Evolutionary conservation across 257 asterid species (phyloP), one percentile per base, ranked within the genome.

Genomic region (Solanum habrochaites): DNA sequence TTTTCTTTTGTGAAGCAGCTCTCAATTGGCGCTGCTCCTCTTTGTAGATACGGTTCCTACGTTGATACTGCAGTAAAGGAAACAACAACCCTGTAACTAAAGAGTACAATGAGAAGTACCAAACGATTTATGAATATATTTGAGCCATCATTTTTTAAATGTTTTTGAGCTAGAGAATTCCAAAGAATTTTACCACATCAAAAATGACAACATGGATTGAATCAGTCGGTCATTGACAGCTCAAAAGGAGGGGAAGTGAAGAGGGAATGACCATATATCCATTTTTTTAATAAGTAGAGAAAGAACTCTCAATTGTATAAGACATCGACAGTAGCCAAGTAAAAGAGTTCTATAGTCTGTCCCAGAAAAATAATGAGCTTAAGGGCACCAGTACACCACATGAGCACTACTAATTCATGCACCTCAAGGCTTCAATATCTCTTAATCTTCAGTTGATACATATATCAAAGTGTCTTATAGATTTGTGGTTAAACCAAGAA

Each of bases 11-110:
- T 23, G 92, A 87, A 90, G 98, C 94, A 87, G 96, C 98, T 93
- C 99, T 92, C 66, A 94, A 87, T 78, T 97, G 99, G 40, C 99
- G 98, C 88, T 97, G 99, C 93, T 97, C 99, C 94, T 97, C 99
- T 91, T 97, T 97, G 95, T 95, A 97, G 69, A 97, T 88, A 88
- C 98, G 92, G 91, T 97, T 97, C 92, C 99, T 92, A 71, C 99
- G 93, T 90, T 94, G 98, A 89, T 90, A 97, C 99, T 95, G 95
- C 89, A 88, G 64, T 82, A 86, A 37, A 81, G 71, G 43, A 62
- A 89, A 72, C 18, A 60, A 27, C 85, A 47, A 29, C 75, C 11
- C 2, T 80, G 85, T 80, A 80, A 80, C 27, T 73, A 73, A 37
- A 21, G 15, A 47, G 85, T 47, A 80, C 16, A 47, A 29, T 9